These are phyloP conservation scores for Rhodotorula diobovata DNA, from an alignment of 768 basidiomycete genomes.

Conservation along the genomic window DNA sequence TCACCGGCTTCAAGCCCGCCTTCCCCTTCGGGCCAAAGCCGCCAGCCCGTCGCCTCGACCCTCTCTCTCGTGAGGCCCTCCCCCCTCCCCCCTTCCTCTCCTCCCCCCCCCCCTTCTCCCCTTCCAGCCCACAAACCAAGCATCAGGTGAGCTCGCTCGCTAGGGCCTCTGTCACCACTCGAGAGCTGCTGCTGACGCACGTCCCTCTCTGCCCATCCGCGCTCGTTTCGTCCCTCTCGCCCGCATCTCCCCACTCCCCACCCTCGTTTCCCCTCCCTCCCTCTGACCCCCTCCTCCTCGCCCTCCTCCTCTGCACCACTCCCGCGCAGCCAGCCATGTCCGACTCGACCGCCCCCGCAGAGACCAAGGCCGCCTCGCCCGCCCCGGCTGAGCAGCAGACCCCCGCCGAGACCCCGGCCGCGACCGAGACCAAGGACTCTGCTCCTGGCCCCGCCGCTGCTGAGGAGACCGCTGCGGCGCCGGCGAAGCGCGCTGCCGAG, in stretches of 20 bases:
- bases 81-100: neutral
- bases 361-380: constrained; percentile 8
- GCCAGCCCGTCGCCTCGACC: too few species aligned
- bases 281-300: neutral
- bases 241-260: neutral
- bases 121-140: too few species aligned
- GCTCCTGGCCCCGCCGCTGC: neutral
- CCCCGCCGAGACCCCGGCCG: too few species aligned
- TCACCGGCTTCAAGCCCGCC: neutral
- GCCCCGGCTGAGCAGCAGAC: neutral
- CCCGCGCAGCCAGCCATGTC: constrained; percentile 5
- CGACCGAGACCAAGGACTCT: neutral
- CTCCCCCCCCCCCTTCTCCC: neutral
- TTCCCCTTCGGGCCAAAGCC: neutral
- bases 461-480: neutral
- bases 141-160: too few species aligned
- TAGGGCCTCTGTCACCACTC: too few species aligned
- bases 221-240: neutral
- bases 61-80: neutral
- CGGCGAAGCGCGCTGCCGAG: constrained; percentile 25
- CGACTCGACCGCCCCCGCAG: constrained; percentile 11
- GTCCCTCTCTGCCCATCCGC: neutral
- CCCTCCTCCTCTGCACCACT: neutral
- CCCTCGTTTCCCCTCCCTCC: neutral
- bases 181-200: neutral